A percentile compares a stretch with the other conserved stretches of the same genome.
Conservation (phyloP, 129 eudicot genomes). For the Arctium minus region DNA sequence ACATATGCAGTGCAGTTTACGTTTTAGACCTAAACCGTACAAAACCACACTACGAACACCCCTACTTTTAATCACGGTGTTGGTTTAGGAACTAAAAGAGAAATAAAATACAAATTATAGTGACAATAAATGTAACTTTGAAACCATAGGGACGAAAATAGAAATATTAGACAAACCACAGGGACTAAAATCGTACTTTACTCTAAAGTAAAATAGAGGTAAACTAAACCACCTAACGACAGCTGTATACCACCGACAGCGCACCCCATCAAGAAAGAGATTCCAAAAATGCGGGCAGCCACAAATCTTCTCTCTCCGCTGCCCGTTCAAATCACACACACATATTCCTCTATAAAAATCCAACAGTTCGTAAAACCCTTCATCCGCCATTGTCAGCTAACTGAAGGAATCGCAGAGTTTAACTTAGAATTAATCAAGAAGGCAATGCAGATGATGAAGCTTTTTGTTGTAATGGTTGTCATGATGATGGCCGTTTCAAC, state of each 20-base stretch:
- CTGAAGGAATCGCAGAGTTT: background rate
- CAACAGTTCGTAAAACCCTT: background rate
- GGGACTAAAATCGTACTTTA: no score
- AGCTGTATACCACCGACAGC: background rate
- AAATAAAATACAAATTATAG: no score
- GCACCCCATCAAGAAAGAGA: background rate
- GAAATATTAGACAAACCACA: no score
- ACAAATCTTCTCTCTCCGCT: background rate
- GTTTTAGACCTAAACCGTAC: no score
- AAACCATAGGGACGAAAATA: no score
- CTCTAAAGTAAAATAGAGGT: background rate
- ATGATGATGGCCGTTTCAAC: conserved; percentile 1
- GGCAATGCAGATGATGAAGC: background rate
- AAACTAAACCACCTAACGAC: background rate
- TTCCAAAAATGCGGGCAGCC: background rate
- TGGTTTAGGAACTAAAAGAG: no score
- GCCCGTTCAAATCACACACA: background rate
- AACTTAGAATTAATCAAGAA: background rate
- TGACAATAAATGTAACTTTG: no score
- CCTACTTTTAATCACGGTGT: no score
- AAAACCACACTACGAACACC: no score
- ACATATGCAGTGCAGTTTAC: no score
- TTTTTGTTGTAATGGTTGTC: background rate
- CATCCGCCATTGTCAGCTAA: background rate
- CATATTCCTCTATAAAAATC: background rate